Evolutionary conservation across 225 moss, liverwort and hornwort genomes (phyloP).

Genomic region (Takakia lepidozioides): DNA sequence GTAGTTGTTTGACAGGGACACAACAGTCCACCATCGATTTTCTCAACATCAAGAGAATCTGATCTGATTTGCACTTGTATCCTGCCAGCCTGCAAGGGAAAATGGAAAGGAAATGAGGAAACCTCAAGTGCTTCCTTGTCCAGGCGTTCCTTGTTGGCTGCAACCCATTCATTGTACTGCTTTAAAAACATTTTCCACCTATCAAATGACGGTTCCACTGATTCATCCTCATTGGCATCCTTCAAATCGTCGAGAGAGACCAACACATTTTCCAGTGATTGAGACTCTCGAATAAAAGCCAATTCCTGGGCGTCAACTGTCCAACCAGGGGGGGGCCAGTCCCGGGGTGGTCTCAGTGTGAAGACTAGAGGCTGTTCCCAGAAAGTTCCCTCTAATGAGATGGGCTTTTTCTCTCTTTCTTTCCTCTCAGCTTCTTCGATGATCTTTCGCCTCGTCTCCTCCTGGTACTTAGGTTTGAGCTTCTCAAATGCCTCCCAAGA

Average conservation of each 20-base stretch:
- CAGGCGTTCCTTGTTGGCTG: constrained; percentile 65
- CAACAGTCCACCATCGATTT: too few species aligned
- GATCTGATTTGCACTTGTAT: too few species aligned
- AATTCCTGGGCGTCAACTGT: constrained; percentile 89
- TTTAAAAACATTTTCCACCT: constrained; percentile 83
- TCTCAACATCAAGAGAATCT: too few species aligned
- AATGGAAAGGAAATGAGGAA: too few species aligned
- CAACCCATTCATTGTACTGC: constrained; percentile 89
- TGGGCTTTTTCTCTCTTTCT: constrained; percentile 34
- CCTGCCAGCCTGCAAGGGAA: too few species aligned
- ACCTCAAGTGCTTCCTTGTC: constrained; percentile 84
- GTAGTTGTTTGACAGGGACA: too few species aligned
- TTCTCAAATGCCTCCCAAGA: constrained; percentile 77
- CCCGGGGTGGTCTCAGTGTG: constrained; percentile 69
- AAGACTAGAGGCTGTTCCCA: constrained; percentile 68
- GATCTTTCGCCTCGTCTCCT: constrained; percentile 31
- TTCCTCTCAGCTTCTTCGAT: constrained; percentile 46
- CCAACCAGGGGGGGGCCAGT: constrained; percentile 99
- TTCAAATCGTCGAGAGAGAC: constrained; percentile 36
- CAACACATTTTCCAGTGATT: constrained; percentile 33
- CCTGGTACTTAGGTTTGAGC: constrained; percentile 64
- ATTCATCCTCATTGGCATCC: constrained; percentile 40
- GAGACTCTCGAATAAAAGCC: constrained; percentile 74
- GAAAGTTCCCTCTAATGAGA: constrained; percentile 45
- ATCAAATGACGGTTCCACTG: constrained; percentile 31